Base-by-base conservation (phyloP, 805 yeast species). In the Metschnikowia arizonensis region DNA sequence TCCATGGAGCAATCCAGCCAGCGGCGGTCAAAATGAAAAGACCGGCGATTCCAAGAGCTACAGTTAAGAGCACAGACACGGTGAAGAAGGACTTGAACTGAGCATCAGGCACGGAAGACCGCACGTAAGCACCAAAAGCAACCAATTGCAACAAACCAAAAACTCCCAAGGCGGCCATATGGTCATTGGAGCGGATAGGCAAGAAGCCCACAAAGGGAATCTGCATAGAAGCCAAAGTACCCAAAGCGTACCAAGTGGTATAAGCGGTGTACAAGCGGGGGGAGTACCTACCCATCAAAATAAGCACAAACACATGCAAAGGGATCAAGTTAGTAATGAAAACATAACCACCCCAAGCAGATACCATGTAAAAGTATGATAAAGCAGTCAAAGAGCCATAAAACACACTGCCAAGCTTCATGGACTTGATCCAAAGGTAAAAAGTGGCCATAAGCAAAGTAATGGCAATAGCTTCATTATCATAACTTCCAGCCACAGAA, bases 281-380 rank as follows among this genome's bases (percentile, higher is more conserved):
- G 56, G 79, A 79, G 67, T 89, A 93, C 60, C 99, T 83, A 42
- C 99, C 99, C 98, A 93, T 93, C 54, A 88, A 69, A 43, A 93
- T 68, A 62, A 93, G 74, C 40, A 88, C 90, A 61, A 93, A 90
- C 21, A 90, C 89, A 64, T 93, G 99, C 56, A 93, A 74, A 38
- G 99, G 99, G 58, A 93, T 88, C 75, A 95, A 81, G 71, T 93
- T 93, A 48, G 99, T 93, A 69, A 93, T 95, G 74, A 93, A 93
- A 42, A 95, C 99, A 63, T 93, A 93, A 23, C 99, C 99, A 74
- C 99, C 99, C 97, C 99, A 90, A 10, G 99, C 99, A 39, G 95
- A 83, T 42, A 93, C 99, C 99, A 93, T 93, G 76, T 93, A 93
- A 68, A 95, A 93, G 72, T 95, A 93, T 58, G 82, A 85, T 28